Base-by-base conservation (phyloP, 257 asterid genomes). In the Linderniella brevidens region DNA sequence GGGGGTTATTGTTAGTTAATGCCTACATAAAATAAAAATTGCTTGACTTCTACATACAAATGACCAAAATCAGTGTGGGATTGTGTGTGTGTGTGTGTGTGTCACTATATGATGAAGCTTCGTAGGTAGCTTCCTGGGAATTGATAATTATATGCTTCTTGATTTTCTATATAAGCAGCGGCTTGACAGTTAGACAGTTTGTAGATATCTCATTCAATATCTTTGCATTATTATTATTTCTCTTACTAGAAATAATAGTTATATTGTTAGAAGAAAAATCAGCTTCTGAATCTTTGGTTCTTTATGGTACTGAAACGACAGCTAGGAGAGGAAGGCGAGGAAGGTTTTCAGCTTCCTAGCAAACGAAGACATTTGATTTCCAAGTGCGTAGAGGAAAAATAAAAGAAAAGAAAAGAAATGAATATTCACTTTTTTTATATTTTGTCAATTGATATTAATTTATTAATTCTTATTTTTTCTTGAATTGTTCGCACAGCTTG, bases 291-390 rank as follows among this genome's bases (percentile, higher is more conserved):
- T 46, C 17, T 37, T 65, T 58, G 46, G 11, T 51, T 44, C 65
- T 68, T 77, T 74, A 82, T 82, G 96, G 78, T 68, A 64, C 61
- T 16, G 58, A 82, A 77, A 56, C 73, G 97, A 50, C 63, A 55
- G 32, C 56, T 64, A 13, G 43, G 64, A 49, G 76, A 64, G 46
- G 80, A 67, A 37, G 73, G 57, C 35, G 87, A 66, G 67, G 94
- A 57, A 36, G 62, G 69, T 20, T 71, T 80, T 58, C 68, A 63
- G 39, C 54, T 50, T 65, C 75, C 82, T 57, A 65, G 35, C 56
- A 62, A 68, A 59, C 80, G 77, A 53, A 54, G 57, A 1, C 65
- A 61, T 39, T 52, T 64, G 17, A 35, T 43, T 17, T 48, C 74
- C 7, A 35, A 37, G 92, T 67, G 49, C 59, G 68, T 50, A 17